These are phyloP conservation scores for Saksenaea vasiformis DNA, from an alignment of 371 early-diverging fungal genomes.

Conservation along the genomic window DNA sequence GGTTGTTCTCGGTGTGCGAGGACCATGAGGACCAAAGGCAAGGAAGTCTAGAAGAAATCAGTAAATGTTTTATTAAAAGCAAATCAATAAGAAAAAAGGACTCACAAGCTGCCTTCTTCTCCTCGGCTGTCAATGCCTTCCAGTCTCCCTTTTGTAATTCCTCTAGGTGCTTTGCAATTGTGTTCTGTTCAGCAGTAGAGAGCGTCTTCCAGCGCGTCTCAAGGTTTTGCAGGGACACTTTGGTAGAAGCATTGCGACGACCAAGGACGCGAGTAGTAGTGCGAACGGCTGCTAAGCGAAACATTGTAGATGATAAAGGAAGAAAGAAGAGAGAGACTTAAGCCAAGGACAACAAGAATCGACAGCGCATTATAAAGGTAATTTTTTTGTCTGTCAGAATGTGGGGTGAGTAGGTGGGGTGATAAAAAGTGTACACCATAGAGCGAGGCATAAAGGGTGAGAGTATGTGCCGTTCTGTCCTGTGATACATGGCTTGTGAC, in stretches of 20 bases:
- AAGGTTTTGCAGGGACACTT: constrained; percentile 60
- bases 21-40: constrained; percentile 94
- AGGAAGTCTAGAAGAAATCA: constrained; percentile 64
- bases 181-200: constrained; percentile 80
- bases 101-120: constrained; percentile 94
- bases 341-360: not conserved
- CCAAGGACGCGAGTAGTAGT: constrained; percentile 6
- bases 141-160: constrained; percentile 93
- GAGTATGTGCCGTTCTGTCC: too few relatives aligned
- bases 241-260: constrained; percentile 12
- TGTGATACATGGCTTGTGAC: not conserved
- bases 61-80: not conserved
- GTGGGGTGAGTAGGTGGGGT: constrained; percentile 4
- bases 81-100: not conserved
- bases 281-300: constrained; percentile 11
- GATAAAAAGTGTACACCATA: not conserved
- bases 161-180: constrained; percentile 77
- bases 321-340: not conserved
- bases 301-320: constrained; percentile 1
- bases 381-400: not conserved
- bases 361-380: not conserved
- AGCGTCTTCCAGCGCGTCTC: constrained; percentile 86
- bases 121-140: constrained; percentile 85
- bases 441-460: not conserved
- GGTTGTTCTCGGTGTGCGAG: constrained; percentile 77